These are phyloP conservation scores for Populus ilicifolia DNA, from an alignment of 345 rosid species.

Conservation along the genomic window DNA sequence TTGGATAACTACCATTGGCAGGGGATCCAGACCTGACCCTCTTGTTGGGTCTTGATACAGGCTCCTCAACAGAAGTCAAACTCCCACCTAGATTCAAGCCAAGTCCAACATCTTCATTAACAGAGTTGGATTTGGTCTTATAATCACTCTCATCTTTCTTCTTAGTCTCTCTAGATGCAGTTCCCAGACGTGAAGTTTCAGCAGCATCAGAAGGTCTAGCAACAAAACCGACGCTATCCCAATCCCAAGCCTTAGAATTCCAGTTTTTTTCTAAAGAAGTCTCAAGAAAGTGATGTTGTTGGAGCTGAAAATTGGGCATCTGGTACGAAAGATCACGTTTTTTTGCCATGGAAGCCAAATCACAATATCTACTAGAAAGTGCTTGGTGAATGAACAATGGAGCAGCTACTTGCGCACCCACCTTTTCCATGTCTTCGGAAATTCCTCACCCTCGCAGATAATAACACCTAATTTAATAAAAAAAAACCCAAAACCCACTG, in stretches of 20 bases:
- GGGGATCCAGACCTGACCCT: constrained; percentile 77
- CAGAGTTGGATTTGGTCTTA: constrained; percentile 15
- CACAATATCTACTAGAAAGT: constrained; percentile 41
- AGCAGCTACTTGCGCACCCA: constrained; percentile 64
- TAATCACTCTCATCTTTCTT: constrained; percentile 17
- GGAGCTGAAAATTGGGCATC: constrained; percentile 21
- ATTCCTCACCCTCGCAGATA: neutral
- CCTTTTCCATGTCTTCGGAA: constrained; percentile 62
- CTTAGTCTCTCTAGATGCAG: constrained; percentile 14
- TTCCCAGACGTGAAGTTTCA: constrained; percentile 36
- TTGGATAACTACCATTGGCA: constrained; percentile 53
- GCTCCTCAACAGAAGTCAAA: constrained; percentile 46
- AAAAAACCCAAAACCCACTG: neutral
- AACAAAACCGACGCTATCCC: constrained; percentile 68
- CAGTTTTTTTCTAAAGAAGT: constrained; percentile 45
- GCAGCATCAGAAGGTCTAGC: constrained; percentile 53
- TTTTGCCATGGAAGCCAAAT: constrained; percentile 43
- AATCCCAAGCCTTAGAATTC: constrained; percentile 71
- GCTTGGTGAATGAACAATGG: constrained; percentile 57
- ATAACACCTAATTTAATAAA: neutral
- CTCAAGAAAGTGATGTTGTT: constrained; percentile 30
- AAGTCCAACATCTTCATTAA: constrained; percentile 45
- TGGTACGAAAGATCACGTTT: constrained; percentile 60
- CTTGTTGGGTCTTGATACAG: constrained; percentile 54
- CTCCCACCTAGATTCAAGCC: constrained; percentile 70